Evolutionary conservation across 352 stramenopile genomes (phyloP).

Genomic region (Globisporangium abappressorium): DNA sequence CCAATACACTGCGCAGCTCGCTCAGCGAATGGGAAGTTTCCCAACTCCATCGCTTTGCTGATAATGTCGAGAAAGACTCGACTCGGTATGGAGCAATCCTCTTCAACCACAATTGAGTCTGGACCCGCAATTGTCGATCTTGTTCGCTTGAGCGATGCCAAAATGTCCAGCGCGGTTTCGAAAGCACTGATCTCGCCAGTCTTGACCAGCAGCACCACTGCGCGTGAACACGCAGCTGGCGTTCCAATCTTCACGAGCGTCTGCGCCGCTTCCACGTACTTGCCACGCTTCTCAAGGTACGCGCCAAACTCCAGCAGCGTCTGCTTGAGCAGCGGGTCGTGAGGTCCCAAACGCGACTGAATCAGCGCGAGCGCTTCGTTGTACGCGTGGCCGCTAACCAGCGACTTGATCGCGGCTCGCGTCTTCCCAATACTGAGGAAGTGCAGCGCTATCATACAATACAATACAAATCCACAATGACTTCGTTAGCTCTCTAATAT

Average conservation of each 20-base stretch:
- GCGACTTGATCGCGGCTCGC: slow-evolving; percentile 37
- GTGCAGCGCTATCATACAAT: slow-evolving; percentile 36
- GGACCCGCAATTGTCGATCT: background rate
- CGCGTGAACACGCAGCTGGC: slow-evolving; percentile 19
- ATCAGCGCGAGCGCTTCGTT: slow-evolving; percentile 61
- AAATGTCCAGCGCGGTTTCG: slow-evolving; percentile 31
- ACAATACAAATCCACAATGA: background rate
- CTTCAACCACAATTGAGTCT: background rate
- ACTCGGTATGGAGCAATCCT: slow-evolving; percentile 30
- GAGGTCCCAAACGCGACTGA: slow-evolving; percentile 33
- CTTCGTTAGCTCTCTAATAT: background rate
- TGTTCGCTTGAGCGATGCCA: slow-evolving; percentile 12
- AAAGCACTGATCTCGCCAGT: slow-evolving; percentile 28
- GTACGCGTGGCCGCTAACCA: slow-evolving; percentile 37
- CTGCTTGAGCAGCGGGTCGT: slow-evolving; percentile 36
- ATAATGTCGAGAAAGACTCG: slow-evolving; percentile 43
- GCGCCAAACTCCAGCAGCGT: slow-evolving; percentile 37
- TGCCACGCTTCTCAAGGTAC: slow-evolving; percentile 33
- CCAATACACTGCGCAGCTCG: slow-evolving; percentile 24
- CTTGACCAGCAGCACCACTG: slow-evolving; percentile 32
- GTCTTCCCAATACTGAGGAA: slow-evolving; percentile 62
- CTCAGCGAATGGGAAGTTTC: slow-evolving; percentile 29
- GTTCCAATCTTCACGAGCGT: slow-evolving; percentile 26
- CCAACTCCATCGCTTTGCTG: slow-evolving; percentile 17
- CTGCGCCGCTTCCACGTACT: slow-evolving; percentile 31